Evolutionary conservation across 805 yeast genomes (phyloP), one percentile per base, ranked within the genome.

Genomic region (Pichia membranifaciens): DNA sequence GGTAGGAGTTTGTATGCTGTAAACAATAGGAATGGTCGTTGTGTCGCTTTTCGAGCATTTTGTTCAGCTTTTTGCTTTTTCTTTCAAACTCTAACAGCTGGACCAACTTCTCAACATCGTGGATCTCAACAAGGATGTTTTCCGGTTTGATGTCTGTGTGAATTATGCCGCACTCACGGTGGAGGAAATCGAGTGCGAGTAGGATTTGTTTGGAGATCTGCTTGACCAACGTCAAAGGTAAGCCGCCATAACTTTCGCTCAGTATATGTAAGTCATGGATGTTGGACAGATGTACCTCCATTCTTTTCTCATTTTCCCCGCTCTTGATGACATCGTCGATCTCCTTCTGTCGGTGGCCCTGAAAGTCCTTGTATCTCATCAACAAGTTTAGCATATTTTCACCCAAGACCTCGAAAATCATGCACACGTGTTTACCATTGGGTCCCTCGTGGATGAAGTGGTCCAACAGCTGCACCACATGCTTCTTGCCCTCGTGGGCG

Each of bases 61-160:
- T 57, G 36, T 51, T 47, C 33, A 54, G 28, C 44, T 55, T 59
- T 38, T 54, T 57, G 38, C 51, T 54, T 43, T 53, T 58, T 22
- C 62, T 48, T 57, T 68, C 63, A 54, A 65, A 50, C 60, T 74
- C 79, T 37, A 75, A 59, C 43, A 68, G 43, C 39, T 67, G 62
- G 37, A 79, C 75, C 41, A 79, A 69, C 50, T 68, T 71, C 51
- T 76, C 79, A 41, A 77, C 79, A 53, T 78, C 77, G 46, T 72
- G 69, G 29, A 80, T 74, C 52, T 76, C 79, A 37, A 78, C 70
- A 38, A 77, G 61, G 3, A 80, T 75, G 64, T 85, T 85, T 58
- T 84, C 90, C 2, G 90, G 89, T 62, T 84, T 84, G 43, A 84
- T 70, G 60, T 84, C 90, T 12, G 90, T 78, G 63, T 84, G 91